Conservation (phyloP, 306 rosid species). For the Gillenia trifoliata region DNA sequence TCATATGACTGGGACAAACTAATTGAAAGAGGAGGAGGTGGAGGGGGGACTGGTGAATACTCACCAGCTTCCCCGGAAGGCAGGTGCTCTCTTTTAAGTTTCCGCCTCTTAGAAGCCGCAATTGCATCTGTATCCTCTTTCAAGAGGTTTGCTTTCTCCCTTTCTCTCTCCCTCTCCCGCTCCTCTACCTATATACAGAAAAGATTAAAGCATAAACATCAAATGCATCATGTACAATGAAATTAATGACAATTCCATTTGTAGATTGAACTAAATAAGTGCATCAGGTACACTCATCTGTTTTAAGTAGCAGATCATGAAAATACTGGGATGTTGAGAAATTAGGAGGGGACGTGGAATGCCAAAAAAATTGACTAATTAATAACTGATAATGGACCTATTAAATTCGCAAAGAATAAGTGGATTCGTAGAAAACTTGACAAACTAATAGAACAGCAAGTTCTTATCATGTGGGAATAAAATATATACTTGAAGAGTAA, state of each 20-base stretch:
- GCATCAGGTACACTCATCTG: background rate
- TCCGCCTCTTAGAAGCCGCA: conserved; percentile 84
- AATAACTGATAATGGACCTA: background rate
- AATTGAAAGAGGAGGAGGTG: conserved; percentile 50
- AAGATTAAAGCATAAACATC: background rate
- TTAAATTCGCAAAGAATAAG: background rate
- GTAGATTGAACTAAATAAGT: background rate
- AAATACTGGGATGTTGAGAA: background rate
- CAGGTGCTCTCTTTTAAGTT: conserved; percentile 86
- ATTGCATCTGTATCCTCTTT: conserved; percentile 76
- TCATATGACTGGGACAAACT: conserved; percentile 69
- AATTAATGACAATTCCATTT: background rate
- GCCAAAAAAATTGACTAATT: background rate
- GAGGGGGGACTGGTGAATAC: conserved; percentile 81
- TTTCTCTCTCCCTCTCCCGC: conserved; percentile 58
- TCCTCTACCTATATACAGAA: conserved; percentile 40
- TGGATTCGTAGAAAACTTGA: background rate
- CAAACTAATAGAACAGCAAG: background rate
- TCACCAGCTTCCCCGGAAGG: conserved; percentile 81
- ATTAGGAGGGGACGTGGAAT: background rate
- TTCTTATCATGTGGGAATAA: background rate
- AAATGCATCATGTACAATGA: background rate
- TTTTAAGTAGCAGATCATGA: background rate
- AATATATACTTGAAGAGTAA: background rate
- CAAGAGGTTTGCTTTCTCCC: conserved; percentile 69